phyloP scores from a whole-genome alignment of 345 rosid genomes.

The Brassica cretica region DNA sequence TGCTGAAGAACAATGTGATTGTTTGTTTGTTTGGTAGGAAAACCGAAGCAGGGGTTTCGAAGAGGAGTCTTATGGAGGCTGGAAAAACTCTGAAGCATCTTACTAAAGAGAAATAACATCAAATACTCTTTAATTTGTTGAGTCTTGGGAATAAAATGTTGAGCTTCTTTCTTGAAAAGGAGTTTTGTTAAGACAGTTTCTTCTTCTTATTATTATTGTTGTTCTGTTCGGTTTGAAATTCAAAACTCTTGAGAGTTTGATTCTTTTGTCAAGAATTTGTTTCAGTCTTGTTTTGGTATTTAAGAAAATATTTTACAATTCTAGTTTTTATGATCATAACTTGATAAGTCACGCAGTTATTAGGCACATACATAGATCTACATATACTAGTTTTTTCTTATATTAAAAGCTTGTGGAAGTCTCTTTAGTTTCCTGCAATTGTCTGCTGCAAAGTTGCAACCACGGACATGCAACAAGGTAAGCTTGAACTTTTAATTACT shows the following conservation, averaged over 20 bases:
- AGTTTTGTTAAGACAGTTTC: neutral
- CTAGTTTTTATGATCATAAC: neutral
- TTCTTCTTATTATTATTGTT: neutral
- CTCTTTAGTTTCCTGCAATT: slow-evolving; percentile 21
- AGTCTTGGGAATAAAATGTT: slow-evolving; percentile 10
- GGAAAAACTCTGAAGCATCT: slow-evolving; percentile 55
- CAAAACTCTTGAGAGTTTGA: neutral
- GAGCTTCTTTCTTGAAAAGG: neutral
- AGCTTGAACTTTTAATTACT: slow-evolving; percentile 31
- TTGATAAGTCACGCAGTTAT: neutral
- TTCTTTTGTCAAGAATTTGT: neutral
- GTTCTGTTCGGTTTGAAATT: neutral
- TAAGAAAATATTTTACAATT: neutral
- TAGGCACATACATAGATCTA: neutral
- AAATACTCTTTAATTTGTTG: neutral
- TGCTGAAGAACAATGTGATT: neutral
- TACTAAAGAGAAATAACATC: slow-evolving; percentile 27
- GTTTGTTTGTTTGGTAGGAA: slow-evolving; percentile 29
- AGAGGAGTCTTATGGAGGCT: slow-evolving; percentile 61
- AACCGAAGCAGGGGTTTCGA: slow-evolving; percentile 35
- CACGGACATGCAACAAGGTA: slow-evolving; percentile 15
- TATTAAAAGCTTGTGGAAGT: slow-evolving; percentile 4
- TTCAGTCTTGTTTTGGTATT: neutral
- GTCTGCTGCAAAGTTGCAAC: slow-evolving; percentile 1
- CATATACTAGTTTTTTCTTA: neutral